Evolutionary conservation across 768 basidiomycete species (phyloP).

Genomic region (Rhizopogon salebrosus): DNA sequence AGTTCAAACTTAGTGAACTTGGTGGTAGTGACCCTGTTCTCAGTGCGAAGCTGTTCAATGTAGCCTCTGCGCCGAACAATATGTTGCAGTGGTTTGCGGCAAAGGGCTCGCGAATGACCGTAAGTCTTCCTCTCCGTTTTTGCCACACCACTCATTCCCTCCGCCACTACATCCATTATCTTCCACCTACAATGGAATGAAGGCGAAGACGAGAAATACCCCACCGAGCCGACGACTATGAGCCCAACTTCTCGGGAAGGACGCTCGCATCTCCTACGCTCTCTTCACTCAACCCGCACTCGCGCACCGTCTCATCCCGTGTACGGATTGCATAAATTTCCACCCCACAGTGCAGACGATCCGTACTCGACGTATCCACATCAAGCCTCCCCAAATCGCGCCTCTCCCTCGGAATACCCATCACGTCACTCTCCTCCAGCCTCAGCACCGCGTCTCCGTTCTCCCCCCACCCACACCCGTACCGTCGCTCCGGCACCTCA

Average conservation of each 20-base stretch:
- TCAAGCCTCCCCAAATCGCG: no score
- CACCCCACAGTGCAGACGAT: constrained; percentile 37
- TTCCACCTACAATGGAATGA: constrained; percentile 86
- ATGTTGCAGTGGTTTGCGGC: constrained; percentile 95
- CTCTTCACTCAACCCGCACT: no score
- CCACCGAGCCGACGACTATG: constrained; percentile 10
- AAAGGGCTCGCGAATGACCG: constrained; percentile 86
- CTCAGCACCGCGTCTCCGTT: constrained; percentile 7
- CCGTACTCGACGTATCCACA: no score
- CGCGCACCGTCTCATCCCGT: constrained; percentile 47
- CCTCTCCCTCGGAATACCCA: no score
- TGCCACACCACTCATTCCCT: neutral
- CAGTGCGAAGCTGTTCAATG: constrained; percentile 64
- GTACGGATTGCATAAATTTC: constrained; percentile 48
- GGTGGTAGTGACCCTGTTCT: constrained; percentile 62
- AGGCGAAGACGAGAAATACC: constrained; percentile 32
- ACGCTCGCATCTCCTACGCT: constrained; percentile 24
- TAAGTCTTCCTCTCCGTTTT: no score
- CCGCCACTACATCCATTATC: constrained; percentile 80
- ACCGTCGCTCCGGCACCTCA: constrained; percentile 31
- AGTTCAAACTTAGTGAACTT: constrained; percentile 81
- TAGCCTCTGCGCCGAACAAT: constrained; percentile 78
- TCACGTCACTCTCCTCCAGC: constrained; percentile 28
- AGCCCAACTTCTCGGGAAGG: constrained; percentile 21
- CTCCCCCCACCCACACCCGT: no score